These are phyloP conservation scores for Oryza meyeriana DNA, from an alignment of 176 grass and related monocot genomes.

Conservation along the genomic window DNA sequence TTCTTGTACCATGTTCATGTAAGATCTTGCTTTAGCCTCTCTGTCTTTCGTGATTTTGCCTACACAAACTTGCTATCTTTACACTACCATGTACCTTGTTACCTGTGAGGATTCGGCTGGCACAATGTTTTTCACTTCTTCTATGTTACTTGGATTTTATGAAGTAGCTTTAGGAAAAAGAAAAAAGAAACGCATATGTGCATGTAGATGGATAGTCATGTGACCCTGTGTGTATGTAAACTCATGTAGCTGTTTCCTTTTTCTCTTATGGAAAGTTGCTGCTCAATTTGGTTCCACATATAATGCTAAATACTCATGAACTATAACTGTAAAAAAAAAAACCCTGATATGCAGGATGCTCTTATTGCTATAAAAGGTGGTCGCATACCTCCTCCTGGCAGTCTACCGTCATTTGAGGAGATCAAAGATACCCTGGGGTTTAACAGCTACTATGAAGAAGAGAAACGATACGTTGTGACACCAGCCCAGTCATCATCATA, in stretches of 20 bases:
- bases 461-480: slow-evolving; percentile 56
- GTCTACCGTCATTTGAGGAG: slow-evolving; percentile 95
- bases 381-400: slow-evolving; percentile 73
- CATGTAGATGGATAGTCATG: not conserved
- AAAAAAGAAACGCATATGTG: not conserved
- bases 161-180: not conserved
- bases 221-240: not conserved
- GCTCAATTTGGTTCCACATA: not conserved
- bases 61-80: not conserved
- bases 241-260: not conserved
- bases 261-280: no score
- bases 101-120: not conserved
- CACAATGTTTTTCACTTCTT: not conserved
- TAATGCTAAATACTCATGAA: not conserved
- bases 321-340: not conserved
- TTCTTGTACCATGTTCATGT: not conserved
- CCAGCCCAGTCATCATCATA: slow-evolving; percentile 50
- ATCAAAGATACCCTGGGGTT: slow-evolving; percentile 90
- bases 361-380: slow-evolving; percentile 87
- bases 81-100: not conserved
- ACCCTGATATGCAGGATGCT: slow-evolving; percentile 61
- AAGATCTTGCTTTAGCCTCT: not conserved
- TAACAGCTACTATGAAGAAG: slow-evolving; percentile 93
- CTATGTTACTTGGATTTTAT: not conserved
- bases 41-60: not conserved